phyloP scores from a whole-genome alignment of 768 basidiomycete species.

The Auriscalpium vulgare region DNA sequence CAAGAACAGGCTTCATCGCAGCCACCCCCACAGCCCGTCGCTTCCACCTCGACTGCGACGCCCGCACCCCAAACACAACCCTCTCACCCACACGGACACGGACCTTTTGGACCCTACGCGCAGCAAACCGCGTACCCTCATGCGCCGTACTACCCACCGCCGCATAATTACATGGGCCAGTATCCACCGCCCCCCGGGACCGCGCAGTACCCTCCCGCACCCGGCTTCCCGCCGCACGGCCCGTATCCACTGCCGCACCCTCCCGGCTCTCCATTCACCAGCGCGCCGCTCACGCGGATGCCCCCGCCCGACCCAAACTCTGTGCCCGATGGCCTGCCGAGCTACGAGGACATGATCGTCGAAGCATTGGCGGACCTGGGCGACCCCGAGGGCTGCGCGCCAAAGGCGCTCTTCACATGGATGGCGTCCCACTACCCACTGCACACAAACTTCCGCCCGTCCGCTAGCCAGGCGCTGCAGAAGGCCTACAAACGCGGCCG shows the following conservation, averaged over 20 bases:
- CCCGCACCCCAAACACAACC: background rate
- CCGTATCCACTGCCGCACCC: slow-evolving; percentile 22
- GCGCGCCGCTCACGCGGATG: slow-evolving; percentile 12
- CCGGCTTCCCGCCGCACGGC: slow-evolving; percentile 24
- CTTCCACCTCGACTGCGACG: slow-evolving; percentile 16
- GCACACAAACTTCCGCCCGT: slow-evolving; percentile 84
- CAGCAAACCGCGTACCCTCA: slow-evolving; percentile 55
- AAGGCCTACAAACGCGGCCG: slow-evolving; percentile 80
- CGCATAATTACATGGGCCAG: slow-evolving; percentile 30
- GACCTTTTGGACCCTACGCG: slow-evolving; percentile 50
- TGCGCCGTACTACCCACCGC: slow-evolving; percentile 53
- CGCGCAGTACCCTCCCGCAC: slow-evolving; percentile 28
- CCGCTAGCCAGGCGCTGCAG: slow-evolving; percentile 82
- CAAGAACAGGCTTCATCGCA: slow-evolving; percentile 15
- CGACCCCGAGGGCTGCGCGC: slow-evolving; percentile 71
- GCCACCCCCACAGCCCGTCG: slow-evolving; percentile 13
- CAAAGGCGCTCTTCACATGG: slow-evolving; percentile 79
- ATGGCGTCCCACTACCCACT: slow-evolving; percentile 79
- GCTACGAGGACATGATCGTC: slow-evolving; percentile 89
- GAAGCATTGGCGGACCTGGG: slow-evolving; percentile 61
- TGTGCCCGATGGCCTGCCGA: slow-evolving; percentile 54
- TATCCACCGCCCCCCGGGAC: slow-evolving; percentile 22
- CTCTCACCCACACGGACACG: slow-evolving; percentile 16
- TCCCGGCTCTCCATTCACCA: slow-evolving; percentile 12
- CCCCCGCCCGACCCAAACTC: slow-evolving; percentile 19